These are phyloP conservation scores for Irpex sp. DNA, from an alignment of 1,284 basidiomycete genomes.

Conservation along the genomic window DNA sequence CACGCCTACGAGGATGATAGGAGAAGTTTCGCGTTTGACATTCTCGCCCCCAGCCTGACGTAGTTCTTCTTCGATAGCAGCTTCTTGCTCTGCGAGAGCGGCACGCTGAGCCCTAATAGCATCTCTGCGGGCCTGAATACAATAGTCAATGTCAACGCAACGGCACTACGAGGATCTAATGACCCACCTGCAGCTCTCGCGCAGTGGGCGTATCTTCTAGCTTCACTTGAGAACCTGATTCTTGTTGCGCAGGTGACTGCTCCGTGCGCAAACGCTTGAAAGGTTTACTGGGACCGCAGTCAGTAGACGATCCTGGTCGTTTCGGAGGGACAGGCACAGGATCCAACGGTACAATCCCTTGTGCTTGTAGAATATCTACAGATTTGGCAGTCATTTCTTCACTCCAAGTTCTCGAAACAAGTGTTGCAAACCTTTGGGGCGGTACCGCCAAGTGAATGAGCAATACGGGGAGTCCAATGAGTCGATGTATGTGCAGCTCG, in stretches of 20 bases:
- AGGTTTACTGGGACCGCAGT: background rate
- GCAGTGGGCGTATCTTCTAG: background rate
- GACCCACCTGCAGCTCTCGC: background rate
- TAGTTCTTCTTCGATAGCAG: background rate
- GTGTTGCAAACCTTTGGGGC: background rate
- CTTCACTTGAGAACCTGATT: background rate
- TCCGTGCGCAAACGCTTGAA: background rate
- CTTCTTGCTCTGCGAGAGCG: background rate
- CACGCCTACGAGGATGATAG: background rate
- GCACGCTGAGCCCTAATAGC: background rate
- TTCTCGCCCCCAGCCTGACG: background rate
- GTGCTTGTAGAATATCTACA: background rate
- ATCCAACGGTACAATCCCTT: background rate
- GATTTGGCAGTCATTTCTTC: background rate
- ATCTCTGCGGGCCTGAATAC: background rate
- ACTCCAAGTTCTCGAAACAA: background rate
- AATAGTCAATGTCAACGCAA: background rate
- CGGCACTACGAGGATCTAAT: too few relatives aligned
- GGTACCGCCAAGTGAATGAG: background rate
- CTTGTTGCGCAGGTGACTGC: background rate
- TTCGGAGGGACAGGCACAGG: background rate
- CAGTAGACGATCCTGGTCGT: background rate
- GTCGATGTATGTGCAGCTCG: too few relatives aligned
- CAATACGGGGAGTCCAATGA: too few relatives aligned
- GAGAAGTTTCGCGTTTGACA: background rate